Evolutionary conservation across 2,329 filamentous ascomycete species (phyloP), one percentile per base, ranked within the genome.

Genomic region (Fusarium algeriense): DNA sequence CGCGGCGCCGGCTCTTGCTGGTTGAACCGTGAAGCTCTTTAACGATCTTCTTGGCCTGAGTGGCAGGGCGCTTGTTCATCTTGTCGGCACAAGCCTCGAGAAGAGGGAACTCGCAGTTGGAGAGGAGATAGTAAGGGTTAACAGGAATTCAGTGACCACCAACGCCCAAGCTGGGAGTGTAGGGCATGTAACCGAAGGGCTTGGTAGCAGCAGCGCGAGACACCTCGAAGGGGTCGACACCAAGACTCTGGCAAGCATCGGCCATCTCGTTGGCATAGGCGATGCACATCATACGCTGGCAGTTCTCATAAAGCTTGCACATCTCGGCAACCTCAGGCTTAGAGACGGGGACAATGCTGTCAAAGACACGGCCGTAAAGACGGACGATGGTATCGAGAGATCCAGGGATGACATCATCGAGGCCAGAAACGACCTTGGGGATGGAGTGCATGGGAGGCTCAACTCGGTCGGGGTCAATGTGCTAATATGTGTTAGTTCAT

Each of bases 301-400:
- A 88, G 74, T 88, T 88, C 68, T 88, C 86, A 70, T 87, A 88
- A 11, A 88, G 77, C 77, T 88, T 88, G 58, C 82, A 85, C 85
- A 88, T 87, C 75, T 88, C 86, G 3, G 86, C 86, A 2, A 87
- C 85, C 68, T 88, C 86, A 1, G 86, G 85, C 46, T 77, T 79
- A 14, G 84, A 84, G 30, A 88, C 85, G 0, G 83, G 80, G 6
- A 87, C 79, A 4, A 88, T 77, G 0, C 71, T 75, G 37, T 85
- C 78, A 63, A 87, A 88, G 1, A 84, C 83, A 5, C 73, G 73
- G 1, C 77, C 76, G 71, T 88, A 88, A 6, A 87, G 73, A 15
- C 75, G 71, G 12, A 74, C 64, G 48, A 88, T 84, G 10, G 79
- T 77, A 3, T 80, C 70, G 5, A 86, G 76, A 0, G 86, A 86